Percentiles rank a stretch among this genome's conserved stretches.
These are phyloP conservation scores for Sarcodon aspratus DNA, from an alignment of 768 basidiomycete species.

Conservation along the genomic window DNA sequence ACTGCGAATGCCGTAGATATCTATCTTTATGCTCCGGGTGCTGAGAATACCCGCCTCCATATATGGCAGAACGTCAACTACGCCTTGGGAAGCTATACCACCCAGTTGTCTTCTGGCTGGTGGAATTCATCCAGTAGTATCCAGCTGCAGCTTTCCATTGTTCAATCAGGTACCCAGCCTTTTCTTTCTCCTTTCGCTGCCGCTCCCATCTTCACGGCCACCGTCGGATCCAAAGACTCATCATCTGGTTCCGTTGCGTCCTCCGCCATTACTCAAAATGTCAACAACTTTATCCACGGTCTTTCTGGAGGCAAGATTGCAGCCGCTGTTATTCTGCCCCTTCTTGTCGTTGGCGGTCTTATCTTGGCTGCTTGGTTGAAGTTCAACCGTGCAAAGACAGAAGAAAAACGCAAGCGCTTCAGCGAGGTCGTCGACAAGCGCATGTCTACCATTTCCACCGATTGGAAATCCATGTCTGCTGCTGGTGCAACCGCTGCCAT, in stretches of 20 bases:
- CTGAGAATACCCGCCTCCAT: conserved; percentile 33
- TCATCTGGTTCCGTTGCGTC: conserved; percentile 26
- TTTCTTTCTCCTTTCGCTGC: conserved; percentile 46
- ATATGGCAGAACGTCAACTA: conserved; percentile 44
- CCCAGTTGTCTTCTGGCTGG: conserved; percentile 50
- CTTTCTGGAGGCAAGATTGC: conserved; percentile 44
- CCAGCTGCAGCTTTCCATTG: conserved; percentile 48
- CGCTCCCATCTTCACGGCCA: conserved; percentile 61
- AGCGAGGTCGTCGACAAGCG: conserved; percentile 64
- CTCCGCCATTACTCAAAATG: conserved; percentile 26
- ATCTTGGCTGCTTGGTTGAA: conserved; percentile 34
- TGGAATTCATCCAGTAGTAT: conserved; percentile 46
- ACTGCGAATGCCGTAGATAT: conserved; percentile 45
- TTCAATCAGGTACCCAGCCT: conserved; percentile 34
- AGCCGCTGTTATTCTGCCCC: conserved; percentile 49
- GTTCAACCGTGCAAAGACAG: conserved; percentile 35
- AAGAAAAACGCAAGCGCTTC: conserved; percentile 46
- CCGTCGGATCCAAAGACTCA: conserved; percentile 30
- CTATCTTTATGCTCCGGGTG: conserved; percentile 46
- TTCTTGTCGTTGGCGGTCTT: conserved; percentile 41
- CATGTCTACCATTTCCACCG: conserved; percentile 70
- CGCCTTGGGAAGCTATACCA: conserved; percentile 34
- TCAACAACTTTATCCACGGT: conserved; percentile 21
- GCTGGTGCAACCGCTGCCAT: conserved; percentile 69
- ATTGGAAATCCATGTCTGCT: conserved; percentile 65